Base-by-base conservation (phyloP, 805 yeast species). In the Yarrowia alimentaria region DNA sequence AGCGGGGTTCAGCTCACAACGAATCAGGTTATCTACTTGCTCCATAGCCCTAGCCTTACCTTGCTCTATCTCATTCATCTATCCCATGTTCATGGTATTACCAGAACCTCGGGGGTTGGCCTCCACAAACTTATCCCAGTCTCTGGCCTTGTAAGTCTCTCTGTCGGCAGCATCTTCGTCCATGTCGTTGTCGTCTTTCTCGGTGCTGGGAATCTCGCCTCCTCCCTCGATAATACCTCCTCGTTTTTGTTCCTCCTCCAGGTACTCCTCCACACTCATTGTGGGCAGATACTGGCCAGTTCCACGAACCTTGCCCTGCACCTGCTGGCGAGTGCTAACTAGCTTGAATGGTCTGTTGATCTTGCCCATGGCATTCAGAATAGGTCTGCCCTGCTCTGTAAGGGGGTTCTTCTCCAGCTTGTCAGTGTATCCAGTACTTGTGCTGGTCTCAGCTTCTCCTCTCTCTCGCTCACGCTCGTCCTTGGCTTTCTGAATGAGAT, bases 51-150 rank as follows among this genome's bases (percentile, higher is more conserved):
- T n/a, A n/a, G n/a, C n/a, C n/a, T n/a, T n/a, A n/a, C n/a, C n/a
- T n/a, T n/a, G n/a, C n/a, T n/a, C n/a, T n/a, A n/a, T n/a, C n/a
- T n/a, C n/a, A n/a, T n/a, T n/a, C n/a, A n/a, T n/a, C 45, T 47
- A 77, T 6, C 91, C 91, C 51, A 78, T 67, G 58, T 83, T 79
- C 64, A 76, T 79, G 38, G 90, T 88, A 63, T 91, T 91, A 9
- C 99, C 99, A 52, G 90, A 81, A 6, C 99, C 99, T 60, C 78
- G 80, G 0, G 89, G 84, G 63, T 88, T 80, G 3, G 79, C 78
- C 56, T 93, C 99, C 37, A 81, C 80, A 73, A 91, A 93, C 55
- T 85, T 94, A 67, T 93, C 99, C 98, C 98, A 93, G 32, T 78
- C 76, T 53, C 99, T 74, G 52, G 83, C 79, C 61, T 85, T 80